phyloP scores from a whole-genome alignment of 441 rosid genomes.

The Biscutella laevigata region DNA sequence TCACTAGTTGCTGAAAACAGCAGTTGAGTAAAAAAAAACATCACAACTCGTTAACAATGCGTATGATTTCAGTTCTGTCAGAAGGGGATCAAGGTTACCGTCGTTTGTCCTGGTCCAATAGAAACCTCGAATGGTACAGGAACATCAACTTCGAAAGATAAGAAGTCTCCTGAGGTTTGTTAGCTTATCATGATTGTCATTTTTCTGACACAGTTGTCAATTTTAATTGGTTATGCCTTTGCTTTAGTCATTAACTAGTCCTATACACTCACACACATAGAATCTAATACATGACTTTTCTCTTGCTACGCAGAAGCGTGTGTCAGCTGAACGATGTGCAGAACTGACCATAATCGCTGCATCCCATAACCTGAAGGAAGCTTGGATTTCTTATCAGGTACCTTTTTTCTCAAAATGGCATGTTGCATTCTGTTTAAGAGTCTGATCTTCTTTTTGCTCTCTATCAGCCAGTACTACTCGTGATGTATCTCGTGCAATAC shows the following conservation, averaged over 20 bases:
- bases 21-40: neutral
- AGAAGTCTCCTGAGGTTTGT: conserved; percentile 47
- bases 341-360: conserved; percentile 76
- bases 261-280: neutral
- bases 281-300: neutral
- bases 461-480: conserved; percentile 80
- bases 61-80: conserved; percentile 47
- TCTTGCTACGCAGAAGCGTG: conserved; percentile 45
- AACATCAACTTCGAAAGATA: conserved; percentile 38
- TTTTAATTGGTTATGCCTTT: neutral
- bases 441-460: neutral
- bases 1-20: neutral
- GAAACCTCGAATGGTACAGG: conserved; percentile 58
- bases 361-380: conserved; percentile 79
- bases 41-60: neutral
- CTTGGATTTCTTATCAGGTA: conserved; percentile 93
- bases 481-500: conserved; percentile 84
- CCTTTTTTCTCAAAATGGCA: neutral
- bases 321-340: conserved; percentile 79
- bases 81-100: conserved; percentile 77
- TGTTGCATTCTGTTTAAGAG: neutral
- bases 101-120: conserved; percentile 95
- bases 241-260: neutral
- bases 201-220: neutral
- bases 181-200: neutral